A percentile compares a stretch with the other conserved stretches of the same genome.
Evolutionary conservation across 2,329 filamentous ascomycete genomes (phyloP).

Genomic region (Fusarium poae): DNA sequence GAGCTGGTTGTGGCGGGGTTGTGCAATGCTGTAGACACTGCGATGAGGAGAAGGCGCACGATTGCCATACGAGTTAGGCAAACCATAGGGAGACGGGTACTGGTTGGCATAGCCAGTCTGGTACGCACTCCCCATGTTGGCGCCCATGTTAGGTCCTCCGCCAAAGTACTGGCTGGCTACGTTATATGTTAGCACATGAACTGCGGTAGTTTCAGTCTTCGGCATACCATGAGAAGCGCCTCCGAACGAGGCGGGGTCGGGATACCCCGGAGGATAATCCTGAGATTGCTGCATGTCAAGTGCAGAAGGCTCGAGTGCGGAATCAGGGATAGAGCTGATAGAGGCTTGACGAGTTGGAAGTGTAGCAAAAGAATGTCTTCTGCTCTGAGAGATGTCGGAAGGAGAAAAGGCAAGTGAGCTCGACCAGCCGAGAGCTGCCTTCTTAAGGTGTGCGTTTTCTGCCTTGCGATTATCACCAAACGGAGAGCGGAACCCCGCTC

Average conservation of each 20-base stretch:
- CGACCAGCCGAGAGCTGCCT: slow-evolving; percentile 72
- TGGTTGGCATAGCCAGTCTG: slow-evolving; percentile 53
- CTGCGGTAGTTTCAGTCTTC: not conserved
- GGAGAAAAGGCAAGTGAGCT: slow-evolving; percentile 76
- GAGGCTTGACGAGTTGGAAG: slow-evolving; percentile 74
- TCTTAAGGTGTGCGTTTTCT: slow-evolving; percentile 71
- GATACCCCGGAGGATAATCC: slow-evolving; percentile 58
- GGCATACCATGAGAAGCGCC: slow-evolving; percentile 59
- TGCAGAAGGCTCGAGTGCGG: slow-evolving; percentile 61
- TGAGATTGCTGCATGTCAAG: slow-evolving; percentile 60
- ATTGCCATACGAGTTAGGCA: slow-evolving; percentile 61
- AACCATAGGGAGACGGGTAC: slow-evolving; percentile 62
- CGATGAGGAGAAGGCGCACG: slow-evolving; percentile 72
- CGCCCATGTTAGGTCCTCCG: slow-evolving; percentile 43
- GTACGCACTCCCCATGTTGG: slow-evolving; percentile 45
- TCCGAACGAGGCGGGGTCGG: slow-evolving; percentile 56
- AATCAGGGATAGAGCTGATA: slow-evolving; percentile 70
- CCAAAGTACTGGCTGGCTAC: slow-evolving; percentile 47
- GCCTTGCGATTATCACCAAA: slow-evolving; percentile 72
- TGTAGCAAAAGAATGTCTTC: slow-evolving; percentile 84
- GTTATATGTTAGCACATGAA: slow-evolving; percentile 9
- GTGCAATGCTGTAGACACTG: slow-evolving; percentile 70
- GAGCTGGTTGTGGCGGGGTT: slow-evolving; percentile 74
- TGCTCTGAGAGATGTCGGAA: slow-evolving; percentile 76
- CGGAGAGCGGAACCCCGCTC: slow-evolving; percentile 60